These are phyloP conservation scores for Hysterangium stoloniferum DNA, from an alignment of 768 basidiomycete genomes.

Conservation along the genomic window DNA sequence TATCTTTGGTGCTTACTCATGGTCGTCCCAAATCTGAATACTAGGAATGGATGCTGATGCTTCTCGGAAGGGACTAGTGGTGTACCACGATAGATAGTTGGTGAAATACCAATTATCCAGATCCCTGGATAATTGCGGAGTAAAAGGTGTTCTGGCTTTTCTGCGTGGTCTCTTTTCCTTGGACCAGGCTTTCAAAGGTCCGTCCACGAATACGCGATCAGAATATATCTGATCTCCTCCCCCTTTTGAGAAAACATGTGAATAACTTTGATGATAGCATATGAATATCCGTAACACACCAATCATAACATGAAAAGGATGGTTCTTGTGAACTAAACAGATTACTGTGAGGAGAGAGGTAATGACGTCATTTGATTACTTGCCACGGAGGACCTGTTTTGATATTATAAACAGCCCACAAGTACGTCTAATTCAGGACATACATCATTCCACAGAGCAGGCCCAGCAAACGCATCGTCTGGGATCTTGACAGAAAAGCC, in stretches of 20 bases:
- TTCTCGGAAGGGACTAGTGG: slow-evolving; percentile 6
- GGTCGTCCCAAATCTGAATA: slow-evolving; percentile 13
- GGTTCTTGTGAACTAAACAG: slow-evolving; percentile 7
- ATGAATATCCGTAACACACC: background rate
- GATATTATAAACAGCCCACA: background rate
- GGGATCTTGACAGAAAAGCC: slow-evolving; percentile 13
- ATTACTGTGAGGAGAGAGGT: background rate
- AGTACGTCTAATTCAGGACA: background rate
- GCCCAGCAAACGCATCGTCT: slow-evolving; percentile 10
- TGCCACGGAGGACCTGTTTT: slow-evolving; percentile 7
- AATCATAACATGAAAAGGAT: slow-evolving; percentile 15
- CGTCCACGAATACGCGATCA: slow-evolving; percentile 11
- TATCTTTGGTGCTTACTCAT: slow-evolving; percentile 3
- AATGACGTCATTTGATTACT: background rate
- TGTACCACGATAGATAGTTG: slow-evolving; percentile 13
- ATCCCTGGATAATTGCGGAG: slow-evolving; percentile 5
- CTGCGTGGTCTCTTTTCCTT: background rate
- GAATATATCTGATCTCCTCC: slow-evolving; percentile 14
- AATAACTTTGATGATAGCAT: too few species aligned
- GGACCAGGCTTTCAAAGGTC: slow-evolving; percentile 14
- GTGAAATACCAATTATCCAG: slow-evolving; percentile 15
- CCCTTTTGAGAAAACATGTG: too few species aligned
- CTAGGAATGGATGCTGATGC: slow-evolving; percentile 9
- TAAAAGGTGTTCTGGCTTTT: slow-evolving; percentile 10
- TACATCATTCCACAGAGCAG: slow-evolving; percentile 15